Evolutionary conservation across 2,329 filamentous ascomycete species (phyloP), one percentile per base, ranked within the genome.

Genomic region (Neonectria punicea): DNA sequence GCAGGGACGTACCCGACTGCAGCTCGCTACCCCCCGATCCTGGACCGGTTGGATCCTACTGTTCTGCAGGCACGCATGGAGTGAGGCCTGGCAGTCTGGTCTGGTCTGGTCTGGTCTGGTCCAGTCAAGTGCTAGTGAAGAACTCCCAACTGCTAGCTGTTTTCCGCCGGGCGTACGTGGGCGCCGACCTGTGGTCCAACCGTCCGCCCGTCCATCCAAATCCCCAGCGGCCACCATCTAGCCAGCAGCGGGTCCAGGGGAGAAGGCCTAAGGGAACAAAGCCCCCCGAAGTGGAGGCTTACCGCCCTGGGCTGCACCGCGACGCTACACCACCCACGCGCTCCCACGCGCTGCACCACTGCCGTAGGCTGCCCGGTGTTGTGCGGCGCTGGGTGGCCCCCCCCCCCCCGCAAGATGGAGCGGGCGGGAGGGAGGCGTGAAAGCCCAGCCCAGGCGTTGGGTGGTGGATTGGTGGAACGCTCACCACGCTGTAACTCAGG

Each of bases 141-240:
- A 44, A 16, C n/a, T 53, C 16, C 18, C 20, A 58, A 46, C 43
- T 53, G 61, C 58, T 59, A 59, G 56, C 56, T 59, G 44, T 36
- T 36, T 55, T 53, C 50, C 20, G 50, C 57, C 51, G 61, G 55
- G 55, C 61, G 61, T 59, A 55, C 56, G 56, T 59, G 61, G 56
- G 61, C 61, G 41, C 50, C 61, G 61, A 51, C 34, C 34, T 54
- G 51, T 43, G 39, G 39, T 20, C 39, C 39, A 43, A 18, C 39
- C 39, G n/a, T 43, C 39, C 39, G 34, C 14, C 34, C 39, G 34
- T 36, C 34, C 39, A 13, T 58, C 61, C 55, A 55, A 58, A 54
- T 55, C 61, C 55, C 43, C 46, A 58, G 56, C 51, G 55, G 61
- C 30, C 53, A n/a, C n/a, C n/a, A n/a, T n/a, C n/a, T n/a, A 32